Evolutionary conservation across 768 basidiomycete species (phyloP).

Genomic region (Lactifluus hygrophoroides): DNA sequence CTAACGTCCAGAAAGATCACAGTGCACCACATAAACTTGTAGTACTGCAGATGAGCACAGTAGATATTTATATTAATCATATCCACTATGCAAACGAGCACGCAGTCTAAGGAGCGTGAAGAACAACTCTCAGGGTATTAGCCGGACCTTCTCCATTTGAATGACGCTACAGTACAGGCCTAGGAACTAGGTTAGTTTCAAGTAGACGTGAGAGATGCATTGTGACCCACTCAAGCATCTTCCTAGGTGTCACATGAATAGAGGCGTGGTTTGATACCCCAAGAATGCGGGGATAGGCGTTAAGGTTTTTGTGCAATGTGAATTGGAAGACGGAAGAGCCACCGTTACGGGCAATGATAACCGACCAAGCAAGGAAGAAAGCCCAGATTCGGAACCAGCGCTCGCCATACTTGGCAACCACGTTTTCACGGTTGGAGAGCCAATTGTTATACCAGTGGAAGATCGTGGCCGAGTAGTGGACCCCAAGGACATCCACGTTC

Average conservation of each 20-base stretch:
- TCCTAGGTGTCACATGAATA: slow-evolving; percentile 57
- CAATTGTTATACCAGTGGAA: slow-evolving; percentile 97
- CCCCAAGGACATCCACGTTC: slow-evolving; percentile 92
- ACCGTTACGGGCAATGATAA: slow-evolving; percentile 84
- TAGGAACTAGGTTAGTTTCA: background rate
- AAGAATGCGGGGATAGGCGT: slow-evolving; percentile 86
- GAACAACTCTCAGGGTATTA: background rate
- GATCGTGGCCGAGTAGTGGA: slow-evolving; percentile 91
- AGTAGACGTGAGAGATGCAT: too few relatives aligned
- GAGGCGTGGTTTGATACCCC: slow-evolving; percentile 78
- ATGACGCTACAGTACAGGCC: background rate
- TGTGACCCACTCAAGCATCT: slow-evolving; percentile 41
- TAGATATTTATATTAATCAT: background rate
- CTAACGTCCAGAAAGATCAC: background rate
- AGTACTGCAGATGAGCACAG: background rate
- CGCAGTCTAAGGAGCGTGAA: background rate
- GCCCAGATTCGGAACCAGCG: slow-evolving; percentile 93
- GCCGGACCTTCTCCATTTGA: background rate
- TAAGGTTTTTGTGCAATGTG: slow-evolving; percentile 96
- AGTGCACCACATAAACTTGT: background rate
- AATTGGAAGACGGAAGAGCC: slow-evolving; percentile 92
- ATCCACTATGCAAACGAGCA: background rate
- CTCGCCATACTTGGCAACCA: slow-evolving; percentile 84
- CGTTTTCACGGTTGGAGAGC: slow-evolving; percentile 86
- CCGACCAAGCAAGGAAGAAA: slow-evolving; percentile 91